phyloP scores from a whole-genome alignment of 176 grass and related monocot species.

The Phragmites australis region DNA sequence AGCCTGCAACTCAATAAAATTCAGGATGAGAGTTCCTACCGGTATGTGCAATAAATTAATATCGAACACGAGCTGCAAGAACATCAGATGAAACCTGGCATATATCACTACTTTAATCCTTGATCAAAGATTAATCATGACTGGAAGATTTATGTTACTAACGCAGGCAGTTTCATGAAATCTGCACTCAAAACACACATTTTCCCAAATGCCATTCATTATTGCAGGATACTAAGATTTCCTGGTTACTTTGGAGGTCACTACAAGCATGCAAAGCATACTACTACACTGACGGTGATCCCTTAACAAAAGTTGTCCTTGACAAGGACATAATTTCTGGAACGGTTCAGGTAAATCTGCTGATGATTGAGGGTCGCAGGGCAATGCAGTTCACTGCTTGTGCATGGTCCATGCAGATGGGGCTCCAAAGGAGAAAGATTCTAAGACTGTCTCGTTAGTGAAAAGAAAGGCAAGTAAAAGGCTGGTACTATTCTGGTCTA shows the following conservation, averaged over 20 bases:
- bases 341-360: constrained; percentile 16
- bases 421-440: constrained; percentile 1
- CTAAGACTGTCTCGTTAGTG: not conserved
- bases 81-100: not conserved
- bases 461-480: not conserved
- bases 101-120: not conserved
- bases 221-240: constrained; percentile 3
- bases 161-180: not conserved
- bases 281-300: not conserved
- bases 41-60: not conserved
- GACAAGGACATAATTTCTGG: constrained; percentile 20
- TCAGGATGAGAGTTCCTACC: not conserved
- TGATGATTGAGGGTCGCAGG: not conserved
- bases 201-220: not conserved
- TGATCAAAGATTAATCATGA: not conserved
- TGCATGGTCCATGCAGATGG: not conserved
- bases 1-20: constrained; percentile 39
- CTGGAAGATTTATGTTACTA: too few relatives aligned
- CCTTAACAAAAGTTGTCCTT: constrained; percentile 7
- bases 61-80: not conserved
- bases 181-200: not conserved
- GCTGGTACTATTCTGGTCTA: not conserved
- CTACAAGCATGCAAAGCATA: constrained; percentile 22
- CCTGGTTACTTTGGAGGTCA: not conserved
- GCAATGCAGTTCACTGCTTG: constrained; percentile 4